Evolutionary conservation across 495 filamentous ascomycete species (phyloP).

Genomic region (Amniculicola lignicola): DNA sequence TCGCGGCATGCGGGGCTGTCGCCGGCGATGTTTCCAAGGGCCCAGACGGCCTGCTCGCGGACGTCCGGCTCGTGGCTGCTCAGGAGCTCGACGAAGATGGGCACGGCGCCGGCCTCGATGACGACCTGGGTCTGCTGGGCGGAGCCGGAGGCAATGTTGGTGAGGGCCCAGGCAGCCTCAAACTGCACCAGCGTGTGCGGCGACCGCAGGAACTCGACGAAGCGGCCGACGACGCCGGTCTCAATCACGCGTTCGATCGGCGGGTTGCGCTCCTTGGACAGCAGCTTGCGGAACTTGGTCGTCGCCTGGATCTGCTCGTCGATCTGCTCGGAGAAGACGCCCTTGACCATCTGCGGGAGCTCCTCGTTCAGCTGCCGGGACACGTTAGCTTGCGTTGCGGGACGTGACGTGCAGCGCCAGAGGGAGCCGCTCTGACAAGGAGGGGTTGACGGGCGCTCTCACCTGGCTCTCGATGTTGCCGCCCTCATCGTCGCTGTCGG

Average conservation of each 20-base stretch:
- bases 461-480: conserved; percentile 94
- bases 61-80: conserved; percentile 97
- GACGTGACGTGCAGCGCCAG: no score
- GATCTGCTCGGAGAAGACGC: conserved; percentile 98
- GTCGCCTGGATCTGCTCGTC: conserved; percentile 98
- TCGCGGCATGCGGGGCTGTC: conserved; percentile 97
- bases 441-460: conserved; percentile 36
- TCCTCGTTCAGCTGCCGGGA: conserved; percentile 96
- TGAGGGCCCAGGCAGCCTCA: conserved; percentile 98
- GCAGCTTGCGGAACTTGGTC: conserved; percentile 95
- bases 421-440: conserved; percentile 7
- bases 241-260: conserved; percentile 99
- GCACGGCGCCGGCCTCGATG: conserved; percentile 96
- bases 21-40: conserved; percentile 97
- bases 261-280: conserved; percentile 98
- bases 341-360: conserved; percentile 94
- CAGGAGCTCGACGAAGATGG: conserved; percentile 96
- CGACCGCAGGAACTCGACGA: conserved; percentile 97
- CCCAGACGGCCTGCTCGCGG: conserved; percentile 98
- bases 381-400: no score
- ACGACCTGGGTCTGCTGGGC: conserved; percentile 98
- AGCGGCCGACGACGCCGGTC: conserved; percentile 94
- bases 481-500: conserved; percentile 96
- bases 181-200: conserved; percentile 99
- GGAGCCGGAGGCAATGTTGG: conserved; percentile 98